Evolutionary conservation across 1,284 basidiomycete genomes (phyloP), one percentile per base, ranked within the genome.

Genomic region (Coniophora puteana): DNA sequence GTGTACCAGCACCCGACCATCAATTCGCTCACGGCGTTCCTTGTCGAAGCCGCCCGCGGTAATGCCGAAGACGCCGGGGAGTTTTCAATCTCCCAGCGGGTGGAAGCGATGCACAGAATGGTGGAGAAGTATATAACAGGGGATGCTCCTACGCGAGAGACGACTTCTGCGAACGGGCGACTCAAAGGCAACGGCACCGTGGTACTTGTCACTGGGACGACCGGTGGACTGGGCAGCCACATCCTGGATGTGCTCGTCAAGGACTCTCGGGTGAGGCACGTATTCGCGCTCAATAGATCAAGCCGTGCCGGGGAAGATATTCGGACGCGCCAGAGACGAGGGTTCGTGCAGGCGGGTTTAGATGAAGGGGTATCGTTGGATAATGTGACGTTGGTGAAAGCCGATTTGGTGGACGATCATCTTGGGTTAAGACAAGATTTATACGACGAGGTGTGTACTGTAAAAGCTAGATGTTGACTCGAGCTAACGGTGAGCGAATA

Each of bases 1-100:
- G 57, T 67, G 11, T 67, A 66, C 42, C 44, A 51, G 7, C 35
- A 62, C 32, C 63, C 66, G 1, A 63, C 61, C 7, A 52, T 66
- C n/a, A 16, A 7, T 23, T 35, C 33, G 26, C 51, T 59, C 10
- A 25, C 49, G 5, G 21, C 43, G 33, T 52, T 51, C 37, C 11
- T 39, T 8, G 3, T 27, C n/a, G n/a, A n/a, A n/a, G n/a, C n/a
- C n/a, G n/a, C n/a, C n/a, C n/a, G n/a, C n/a, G n/a, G n/a, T n/a
- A n/a, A n/a, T n/a, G n/a, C n/a, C n/a, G n/a, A n/a, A n/a, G n/a
- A n/a, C n/a, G n/a, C n/a, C n/a, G n/a, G n/a, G n/a, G n/a, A n/a
- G n/a, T n/a, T n/a, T n/a, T n/a, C n/a, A n/a, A n/a, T n/a, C n/a
- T n/a, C n/a, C n/a, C n/a, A n/a, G n/a, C n/a, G n/a, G n/a, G n/a